Evolutionary conservation across 768 basidiomycete genomes (phyloP).

Genomic region (Hygrophoropsis aurantiaca): DNA sequence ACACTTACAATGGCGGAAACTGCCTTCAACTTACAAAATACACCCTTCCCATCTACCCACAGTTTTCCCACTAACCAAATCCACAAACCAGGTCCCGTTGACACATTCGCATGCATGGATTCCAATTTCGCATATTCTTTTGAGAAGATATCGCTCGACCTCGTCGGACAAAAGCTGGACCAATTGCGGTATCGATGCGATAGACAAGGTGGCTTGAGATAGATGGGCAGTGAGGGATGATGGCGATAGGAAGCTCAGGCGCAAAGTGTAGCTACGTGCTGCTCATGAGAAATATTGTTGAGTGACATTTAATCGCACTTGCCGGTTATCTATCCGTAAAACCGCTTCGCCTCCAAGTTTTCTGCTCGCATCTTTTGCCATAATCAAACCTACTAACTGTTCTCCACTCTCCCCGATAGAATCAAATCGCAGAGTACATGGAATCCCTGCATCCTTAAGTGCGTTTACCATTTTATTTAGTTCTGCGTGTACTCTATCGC

Average conservation of each 20-base stretch:
- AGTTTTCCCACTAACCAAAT: conserved; percentile 57
- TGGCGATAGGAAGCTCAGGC: conserved; percentile 75
- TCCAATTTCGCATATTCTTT: conserved; percentile 69
- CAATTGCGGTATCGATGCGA: conserved; percentile 77
- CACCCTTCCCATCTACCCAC: conserved; percentile 82
- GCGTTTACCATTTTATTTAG: conserved; percentile 50
- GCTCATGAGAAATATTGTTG: neutral
- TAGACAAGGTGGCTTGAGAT: conserved; percentile 71
- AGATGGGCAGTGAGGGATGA: conserved; percentile 77
- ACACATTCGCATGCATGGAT: conserved; percentile 48
- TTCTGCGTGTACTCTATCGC: conserved; percentile 58
- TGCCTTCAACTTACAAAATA: conserved; percentile 56
- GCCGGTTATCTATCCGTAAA: conserved; percentile 71
- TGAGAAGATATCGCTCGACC: conserved; percentile 67
- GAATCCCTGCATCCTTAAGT: conserved; percentile 53
- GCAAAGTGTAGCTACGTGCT: conserved; percentile 59
- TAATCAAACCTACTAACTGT: conserved; percentile 47
- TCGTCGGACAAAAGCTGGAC: conserved; percentile 76
- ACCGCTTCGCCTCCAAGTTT: conserved; percentile 70
- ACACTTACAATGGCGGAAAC: neutral
- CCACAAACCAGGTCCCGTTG: conserved; percentile 75
- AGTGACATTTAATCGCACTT: conserved; percentile 6
- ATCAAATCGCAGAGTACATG: conserved; percentile 56
- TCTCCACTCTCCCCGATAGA: conserved; percentile 68
- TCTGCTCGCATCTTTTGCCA: conserved; percentile 39